phyloP scores from a whole-genome alignment of 2,329 filamentous ascomycete genomes.

The Neocatenulostroma microsporum region DNA sequence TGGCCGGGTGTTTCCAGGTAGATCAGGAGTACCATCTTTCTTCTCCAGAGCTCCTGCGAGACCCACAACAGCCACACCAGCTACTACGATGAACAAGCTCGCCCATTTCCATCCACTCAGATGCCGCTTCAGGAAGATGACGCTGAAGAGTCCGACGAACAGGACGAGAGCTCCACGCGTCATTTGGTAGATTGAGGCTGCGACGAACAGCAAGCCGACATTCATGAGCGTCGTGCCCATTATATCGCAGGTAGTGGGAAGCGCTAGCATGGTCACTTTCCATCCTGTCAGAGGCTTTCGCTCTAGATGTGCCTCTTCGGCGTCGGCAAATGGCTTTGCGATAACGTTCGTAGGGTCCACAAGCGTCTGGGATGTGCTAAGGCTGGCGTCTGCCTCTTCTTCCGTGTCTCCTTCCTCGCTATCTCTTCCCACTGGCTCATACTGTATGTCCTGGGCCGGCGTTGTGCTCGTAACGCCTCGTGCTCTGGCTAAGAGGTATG shows the following conservation, averaged over 20 bases:
- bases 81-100: conserved; percentile 75
- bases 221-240: conserved; percentile 97
- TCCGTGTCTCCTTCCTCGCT: conserved; percentile 30
- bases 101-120: conserved; percentile 88
- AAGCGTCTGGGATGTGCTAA: conserved; percentile 27
- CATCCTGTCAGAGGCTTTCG: conserved; percentile 56
- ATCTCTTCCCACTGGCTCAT: conserved; percentile 23
- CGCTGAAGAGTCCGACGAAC: conserved; percentile 92
- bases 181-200: conserved; percentile 98
- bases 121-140: conserved; percentile 74
- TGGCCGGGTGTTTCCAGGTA: conserved; percentile 24
- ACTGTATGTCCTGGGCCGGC: conserved; percentile 20
- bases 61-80: conserved; percentile 83
- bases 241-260: conserved; percentile 90
- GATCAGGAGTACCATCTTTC: conserved; percentile 41
- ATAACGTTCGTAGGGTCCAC: conserved; percentile 34
- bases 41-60: conserved; percentile 78
- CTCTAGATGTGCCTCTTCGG: conserved; percentile 40
- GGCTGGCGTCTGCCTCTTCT: conserved; percentile 40
- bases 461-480: conserved; percentile 14
- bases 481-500: conserved; percentile 53
- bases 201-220: conserved; percentile 84
- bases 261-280: conserved; percentile 65
- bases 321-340: conserved; percentile 47
- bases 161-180: conserved; percentile 88